Base-by-base conservation (phyloP, 495 filamentous ascomycete species). In the Neurospora sp. region DNA sequence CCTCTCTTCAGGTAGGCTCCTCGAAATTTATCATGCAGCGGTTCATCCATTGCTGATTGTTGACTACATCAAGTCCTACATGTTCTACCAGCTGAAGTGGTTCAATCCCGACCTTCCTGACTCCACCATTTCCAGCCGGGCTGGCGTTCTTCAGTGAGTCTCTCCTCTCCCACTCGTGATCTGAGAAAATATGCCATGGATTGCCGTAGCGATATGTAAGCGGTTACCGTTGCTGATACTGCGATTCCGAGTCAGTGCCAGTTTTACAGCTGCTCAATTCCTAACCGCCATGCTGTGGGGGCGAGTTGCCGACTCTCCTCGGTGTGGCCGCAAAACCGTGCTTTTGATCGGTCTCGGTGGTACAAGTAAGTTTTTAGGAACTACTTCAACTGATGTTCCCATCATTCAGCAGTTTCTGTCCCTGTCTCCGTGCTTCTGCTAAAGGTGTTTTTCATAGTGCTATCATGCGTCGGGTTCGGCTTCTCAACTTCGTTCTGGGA, bases 261-360 rank as follows among this genome's bases (percentile, higher is more conserved):
- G 88, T 73, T 97, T 96, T 78, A 92, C 92, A 0, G 91, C 90
- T 7, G 91, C 92, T 8, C 93, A 97, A 82, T 94, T 94, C 79
- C 84, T 92, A 37, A 95, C 93, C 1, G 92, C 91, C n/a, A 92
- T 96, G 79, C 78, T 92, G 31, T 96, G 93, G 93, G 93, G 93
- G 5, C 86, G 91, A 1, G 82, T 91, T 38, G 91, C 92, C 3
- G 93, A 96, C 81, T 88, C 89, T 4, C 86, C 88, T 69, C 84
- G 84, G 79, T 87, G 88, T 53, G 93, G 93, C 12, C 87, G 93
- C 31, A 94, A 93, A 79, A 91, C 89, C 40, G 91, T 94, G 45
- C 82, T 97, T 75, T 78, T 96, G 73, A 88, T 95, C 69, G 93
- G 93, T 14, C 80, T 96, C 31, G 69, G 89, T 18, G 93, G 93